phyloP scores from a whole-genome alignment of 2,329 filamentous ascomycete species.

The Myriosclerotinia curreyana region DNA sequence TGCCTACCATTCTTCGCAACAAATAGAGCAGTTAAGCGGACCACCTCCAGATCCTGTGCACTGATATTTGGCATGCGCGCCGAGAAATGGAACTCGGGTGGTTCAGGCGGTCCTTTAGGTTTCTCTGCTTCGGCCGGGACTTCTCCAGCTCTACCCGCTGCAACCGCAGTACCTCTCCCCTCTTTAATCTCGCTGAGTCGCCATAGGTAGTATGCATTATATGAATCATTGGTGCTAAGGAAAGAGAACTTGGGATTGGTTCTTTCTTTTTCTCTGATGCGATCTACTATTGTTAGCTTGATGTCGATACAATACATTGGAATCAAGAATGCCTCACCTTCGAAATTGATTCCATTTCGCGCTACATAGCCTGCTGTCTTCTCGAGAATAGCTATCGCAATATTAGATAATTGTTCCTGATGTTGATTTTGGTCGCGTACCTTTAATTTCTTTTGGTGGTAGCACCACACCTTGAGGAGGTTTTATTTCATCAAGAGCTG shows the following conservation, averaged over 20 bases:
- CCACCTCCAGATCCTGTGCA: conserved; percentile 79
- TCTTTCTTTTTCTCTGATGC: conserved; percentile 80
- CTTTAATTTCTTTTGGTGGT: conserved; percentile 78
- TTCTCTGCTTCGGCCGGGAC: conserved; percentile 57
- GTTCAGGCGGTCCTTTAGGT: conserved; percentile 78
- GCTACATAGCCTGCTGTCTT: conserved; percentile 93
- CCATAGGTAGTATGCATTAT: conserved; percentile 88
- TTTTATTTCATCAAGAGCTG: conserved; percentile 64
- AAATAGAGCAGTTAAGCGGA: conserved; percentile 79
- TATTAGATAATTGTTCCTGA: conserved; percentile 40
- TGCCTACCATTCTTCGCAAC: conserved; percentile 88
- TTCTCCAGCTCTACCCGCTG: conserved; percentile 71
- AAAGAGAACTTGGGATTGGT: conserved; percentile 91
- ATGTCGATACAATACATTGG: not conserved
- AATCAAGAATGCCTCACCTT: conserved; percentile 44
- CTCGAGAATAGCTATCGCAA: conserved; percentile 64
- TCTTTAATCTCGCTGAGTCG: conserved; percentile 80
- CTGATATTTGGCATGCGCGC: conserved; percentile 97
- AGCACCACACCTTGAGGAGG: conserved; percentile 81
- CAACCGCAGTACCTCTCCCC: conserved; percentile 75
- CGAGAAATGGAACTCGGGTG: conserved; percentile 86
- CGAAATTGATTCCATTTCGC: conserved; percentile 59
- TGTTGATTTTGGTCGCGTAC: conserved; percentile 35
- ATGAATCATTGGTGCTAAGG: conserved; percentile 74
- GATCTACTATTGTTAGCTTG: conserved; percentile 50